Base-by-base conservation (phyloP, 371 early-diverging fungal species). In the Actinomucor elegans region DNA sequence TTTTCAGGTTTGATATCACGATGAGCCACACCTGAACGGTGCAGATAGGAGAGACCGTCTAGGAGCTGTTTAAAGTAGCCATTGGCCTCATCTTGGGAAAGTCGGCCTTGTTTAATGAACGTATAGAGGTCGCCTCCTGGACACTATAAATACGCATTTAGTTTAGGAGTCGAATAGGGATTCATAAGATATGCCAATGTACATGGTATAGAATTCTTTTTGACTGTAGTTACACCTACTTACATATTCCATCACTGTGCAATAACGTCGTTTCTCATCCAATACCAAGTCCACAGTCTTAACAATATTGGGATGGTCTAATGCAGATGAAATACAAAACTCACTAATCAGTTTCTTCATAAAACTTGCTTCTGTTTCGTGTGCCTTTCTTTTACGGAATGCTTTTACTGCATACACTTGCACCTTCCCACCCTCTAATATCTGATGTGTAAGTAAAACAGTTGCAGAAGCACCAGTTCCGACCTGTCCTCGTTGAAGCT, bases 1-100 rank as follows among this genome's bases (percentile, higher is more conserved):
- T 99, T 99, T 72, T 99, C 93, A 10, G 91, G 89, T 57, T 92
- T 92, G 58, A 92, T 85, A 56, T 93, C 91, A 12, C 99, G 85
- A 53, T 87, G 87, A 44, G 84, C 85, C 48, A 91, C 94, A 28
- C 99, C 99, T 42, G 90, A 75, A 11, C 91, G 73, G 75, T 99
- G 99, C 56, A 96, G 90, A 67, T 98, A 96, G 47, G 93, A 91
- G 32, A 99, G 81, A 42, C 98, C 94, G 41, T 94, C 79, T 70
- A 97, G 87, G 50, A 99, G 77, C 64, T 99, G 99, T 67, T 96
- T 67, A 49, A 86, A 87, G 11, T 71, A 76, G 62, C 42, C 83
- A 73, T 41, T 64, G 56, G 26, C 61, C 57, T 40, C 81, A 81
- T 76, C 80, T 0, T 55, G 51, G 20, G 66, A 64, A 28, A 81